These are phyloP conservation scores for Leccinum ochraceum DNA, from an alignment of 768 basidiomycete species.

Conservation along the genomic window DNA sequence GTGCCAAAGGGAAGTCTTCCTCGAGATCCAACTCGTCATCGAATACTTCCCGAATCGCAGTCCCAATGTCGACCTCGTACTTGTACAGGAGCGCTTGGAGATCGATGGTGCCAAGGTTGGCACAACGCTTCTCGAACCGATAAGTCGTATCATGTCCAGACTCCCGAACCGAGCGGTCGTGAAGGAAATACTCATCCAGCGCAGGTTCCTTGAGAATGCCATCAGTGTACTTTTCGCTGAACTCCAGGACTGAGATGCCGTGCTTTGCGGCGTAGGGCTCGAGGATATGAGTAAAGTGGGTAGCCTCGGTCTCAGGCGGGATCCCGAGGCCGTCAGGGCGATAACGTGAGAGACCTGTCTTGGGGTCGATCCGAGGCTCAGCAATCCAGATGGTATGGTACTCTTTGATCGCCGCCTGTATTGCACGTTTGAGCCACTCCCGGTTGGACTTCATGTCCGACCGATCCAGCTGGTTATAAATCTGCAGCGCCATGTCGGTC, in stretches of 20 bases:
- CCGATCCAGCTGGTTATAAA: conserved; percentile 94
- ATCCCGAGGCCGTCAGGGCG: conserved; percentile 94
- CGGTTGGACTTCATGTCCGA: conserved; percentile 76
- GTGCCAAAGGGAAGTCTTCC: conserved; percentile 87
- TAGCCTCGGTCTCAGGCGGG: conserved; percentile 97
- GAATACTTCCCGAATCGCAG: conserved; percentile 93
- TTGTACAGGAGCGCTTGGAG: conserved; percentile 96
- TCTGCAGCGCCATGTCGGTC: conserved; percentile 97
- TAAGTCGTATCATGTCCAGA: conserved; percentile 97
- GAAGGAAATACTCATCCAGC: conserved; percentile 96
- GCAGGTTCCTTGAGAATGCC: conserved; percentile 79
- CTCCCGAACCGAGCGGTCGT: conserved; percentile 95
- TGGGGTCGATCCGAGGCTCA: conserved; percentile 90
- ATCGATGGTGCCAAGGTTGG: conserved; percentile 95
- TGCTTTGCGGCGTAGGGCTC: conserved; percentile 93
- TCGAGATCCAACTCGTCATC: conserved; percentile 90
- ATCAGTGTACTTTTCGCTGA: conserved; percentile 94
- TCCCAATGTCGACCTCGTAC: conserved; percentile 98
- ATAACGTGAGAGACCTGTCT: conserved; percentile 92
- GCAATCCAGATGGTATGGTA: conserved; percentile 98
- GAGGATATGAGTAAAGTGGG: conserved; percentile 96
- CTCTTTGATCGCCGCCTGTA: conserved; percentile 97
- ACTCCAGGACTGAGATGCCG: conserved; percentile 92
- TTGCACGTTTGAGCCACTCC: conserved; percentile 91
- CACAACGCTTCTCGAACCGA: conserved; percentile 96